Conservation (phyloP, 179 eudicot genomes). For the Beta macrorhiza region DNA sequence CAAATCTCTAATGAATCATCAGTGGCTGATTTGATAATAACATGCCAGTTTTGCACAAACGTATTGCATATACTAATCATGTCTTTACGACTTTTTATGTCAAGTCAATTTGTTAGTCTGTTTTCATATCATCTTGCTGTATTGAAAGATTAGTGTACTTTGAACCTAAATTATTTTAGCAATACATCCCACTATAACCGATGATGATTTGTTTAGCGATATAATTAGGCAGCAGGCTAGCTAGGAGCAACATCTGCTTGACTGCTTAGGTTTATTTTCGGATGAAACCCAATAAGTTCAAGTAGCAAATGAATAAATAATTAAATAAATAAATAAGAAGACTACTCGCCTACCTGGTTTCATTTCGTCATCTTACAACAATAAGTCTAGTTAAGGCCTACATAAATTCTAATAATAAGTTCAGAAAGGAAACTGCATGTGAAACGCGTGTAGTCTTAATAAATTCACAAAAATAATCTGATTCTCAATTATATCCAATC, state of each 20-base stretch:
- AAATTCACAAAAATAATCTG: too few relatives aligned
- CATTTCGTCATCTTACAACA: too few relatives aligned
- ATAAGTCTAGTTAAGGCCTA: too few relatives aligned
- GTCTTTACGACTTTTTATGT: background rate
- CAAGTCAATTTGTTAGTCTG: background rate
- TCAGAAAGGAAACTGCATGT: too few relatives aligned
- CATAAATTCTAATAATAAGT: too few relatives aligned
- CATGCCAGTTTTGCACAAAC: background rate
- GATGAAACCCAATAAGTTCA: background rate
- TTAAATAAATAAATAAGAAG: too few relatives aligned
- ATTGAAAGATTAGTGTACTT: background rate
- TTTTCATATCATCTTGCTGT: background rate
- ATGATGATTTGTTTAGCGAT: too few relatives aligned
- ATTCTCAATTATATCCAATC: too few relatives aligned
- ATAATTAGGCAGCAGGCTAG: background rate
- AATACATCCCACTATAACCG: too few relatives aligned
- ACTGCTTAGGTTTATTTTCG: background rate
- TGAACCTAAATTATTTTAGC: background rate
- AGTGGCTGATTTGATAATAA: conserved; percentile 6
- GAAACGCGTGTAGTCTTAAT: too few relatives aligned
- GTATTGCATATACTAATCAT: conserved; percentile 1
- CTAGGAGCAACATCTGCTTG: background rate
- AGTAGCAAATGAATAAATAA: too few relatives aligned
- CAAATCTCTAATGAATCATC: conserved; percentile 1
- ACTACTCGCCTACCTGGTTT: too few relatives aligned